Conservation (phyloP, 2,329 filamentous ascomycete species). For the Pezizomycotina sp. region DNA sequence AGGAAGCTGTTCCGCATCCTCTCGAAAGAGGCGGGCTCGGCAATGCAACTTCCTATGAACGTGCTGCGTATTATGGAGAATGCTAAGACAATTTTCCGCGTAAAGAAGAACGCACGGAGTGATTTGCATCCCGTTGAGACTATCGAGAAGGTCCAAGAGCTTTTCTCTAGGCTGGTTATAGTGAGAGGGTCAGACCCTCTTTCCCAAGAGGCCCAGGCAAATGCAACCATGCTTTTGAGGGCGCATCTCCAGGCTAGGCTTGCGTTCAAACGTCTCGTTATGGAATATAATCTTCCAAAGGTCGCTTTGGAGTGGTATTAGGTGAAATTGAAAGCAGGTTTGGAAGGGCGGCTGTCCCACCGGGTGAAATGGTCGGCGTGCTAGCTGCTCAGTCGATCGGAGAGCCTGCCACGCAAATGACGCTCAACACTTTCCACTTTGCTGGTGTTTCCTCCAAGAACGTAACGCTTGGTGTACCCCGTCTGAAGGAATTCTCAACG, state of each 20-base stretch:
- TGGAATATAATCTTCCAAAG: conserved; percentile 71
- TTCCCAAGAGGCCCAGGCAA: conserved; percentile 71
- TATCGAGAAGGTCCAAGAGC: conserved; percentile 56
- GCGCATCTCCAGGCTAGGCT: conserved; percentile 74
- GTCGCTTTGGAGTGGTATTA: conserved; percentile 80
- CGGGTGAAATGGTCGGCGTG: conserved; percentile 97
- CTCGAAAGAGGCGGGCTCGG: conserved; percentile 41
- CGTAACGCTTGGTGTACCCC: conserved; percentile 94
- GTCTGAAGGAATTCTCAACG: conserved; percentile 96
- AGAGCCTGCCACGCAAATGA: conserved; percentile 98
- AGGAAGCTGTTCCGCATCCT: conserved; percentile 50
- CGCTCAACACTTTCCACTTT: conserved; percentile 98
- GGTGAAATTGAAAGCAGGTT: conserved; percentile 84
- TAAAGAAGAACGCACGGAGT: conserved; percentile 70
- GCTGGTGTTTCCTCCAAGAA: conserved; percentile 99
- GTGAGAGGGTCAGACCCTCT: conserved; percentile 72
- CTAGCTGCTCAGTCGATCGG: conserved; percentile 95
- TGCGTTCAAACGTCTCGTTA: conserved; percentile 82
- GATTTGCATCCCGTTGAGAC: conserved; percentile 80
- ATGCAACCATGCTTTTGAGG: conserved; percentile 83
- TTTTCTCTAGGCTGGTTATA: conserved; percentile 63
- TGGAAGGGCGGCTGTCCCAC: conserved; percentile 66
- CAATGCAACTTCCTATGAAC: conserved; percentile 85
- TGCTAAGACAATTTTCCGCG: conserved; percentile 76
- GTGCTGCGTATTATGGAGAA: conserved; percentile 79